phyloP scores from a whole-genome alignment of 768 basidiomycete genomes.

The Epithele typhae region DNA sequence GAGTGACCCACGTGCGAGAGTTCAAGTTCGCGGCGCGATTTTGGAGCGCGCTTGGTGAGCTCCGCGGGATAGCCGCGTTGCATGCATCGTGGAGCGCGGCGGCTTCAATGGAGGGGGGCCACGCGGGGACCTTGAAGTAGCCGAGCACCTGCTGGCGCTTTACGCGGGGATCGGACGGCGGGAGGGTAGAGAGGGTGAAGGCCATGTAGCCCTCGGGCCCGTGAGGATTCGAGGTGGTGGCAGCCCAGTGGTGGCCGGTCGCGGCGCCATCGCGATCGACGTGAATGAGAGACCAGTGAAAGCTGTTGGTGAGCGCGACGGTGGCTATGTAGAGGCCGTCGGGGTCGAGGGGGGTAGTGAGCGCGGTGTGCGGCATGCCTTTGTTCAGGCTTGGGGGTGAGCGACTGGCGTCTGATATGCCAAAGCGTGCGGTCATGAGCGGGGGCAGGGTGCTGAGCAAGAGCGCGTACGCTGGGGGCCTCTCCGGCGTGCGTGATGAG shows the following conservation, averaged over 20 bases:
- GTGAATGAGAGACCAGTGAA: constrained; percentile 11
- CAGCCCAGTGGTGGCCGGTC: constrained; percentile 12
- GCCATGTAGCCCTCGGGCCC: constrained; percentile 8
- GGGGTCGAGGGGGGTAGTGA: background rate
- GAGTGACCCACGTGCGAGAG: constrained; percentile 6
- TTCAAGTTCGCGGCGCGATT: constrained; percentile 5
- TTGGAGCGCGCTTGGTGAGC: background rate
- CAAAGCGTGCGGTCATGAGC: no score
- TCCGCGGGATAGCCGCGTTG: background rate
- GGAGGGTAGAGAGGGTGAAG: background rate
- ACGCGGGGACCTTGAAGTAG: constrained; percentile 6
- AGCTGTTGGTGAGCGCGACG: constrained; percentile 2
- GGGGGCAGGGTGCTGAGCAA: background rate
- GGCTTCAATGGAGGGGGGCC: background rate
- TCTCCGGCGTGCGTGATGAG: no score
- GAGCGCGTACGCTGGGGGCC: no score
- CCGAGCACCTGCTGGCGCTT: constrained; percentile 5
- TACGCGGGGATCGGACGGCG: background rate
- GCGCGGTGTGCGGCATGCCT: background rate
- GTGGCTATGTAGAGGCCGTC: constrained; percentile 9
- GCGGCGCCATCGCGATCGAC: constrained; percentile 1
- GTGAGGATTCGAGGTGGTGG: constrained; percentile 1
- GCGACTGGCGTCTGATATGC: no score
- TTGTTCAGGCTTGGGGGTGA: no score
- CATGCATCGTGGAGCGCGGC: constrained; percentile 1